Evolutionary conservation across 345 rosid genomes (phyloP).

Genomic region (Gynandropsis gynandra): DNA sequence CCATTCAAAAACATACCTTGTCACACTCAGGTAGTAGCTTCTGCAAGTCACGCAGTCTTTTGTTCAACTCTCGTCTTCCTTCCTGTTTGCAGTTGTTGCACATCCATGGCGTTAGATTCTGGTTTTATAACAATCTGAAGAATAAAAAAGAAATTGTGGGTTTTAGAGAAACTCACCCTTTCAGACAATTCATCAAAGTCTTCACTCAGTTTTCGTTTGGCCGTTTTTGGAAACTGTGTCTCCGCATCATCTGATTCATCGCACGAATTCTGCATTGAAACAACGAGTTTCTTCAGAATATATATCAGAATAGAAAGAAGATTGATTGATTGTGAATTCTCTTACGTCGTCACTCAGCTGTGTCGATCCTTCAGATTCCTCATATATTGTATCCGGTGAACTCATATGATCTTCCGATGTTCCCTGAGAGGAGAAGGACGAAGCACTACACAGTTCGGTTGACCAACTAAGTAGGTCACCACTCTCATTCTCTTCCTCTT

Average conservation of each 20-base stretch:
- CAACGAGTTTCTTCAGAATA: neutral
- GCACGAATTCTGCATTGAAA: constrained; percentile 13
- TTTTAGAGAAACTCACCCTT: constrained; percentile 18
- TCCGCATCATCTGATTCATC: constrained; percentile 21
- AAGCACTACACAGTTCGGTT: constrained; percentile 17
- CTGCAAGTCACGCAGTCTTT: constrained; percentile 57
- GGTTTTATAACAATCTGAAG: neutral
- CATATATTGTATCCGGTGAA: constrained; percentile 15
- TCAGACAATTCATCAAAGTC: constrained; percentile 30
- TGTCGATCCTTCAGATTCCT: constrained; percentile 23
- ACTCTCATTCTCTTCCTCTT: no score
- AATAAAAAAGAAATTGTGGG: no score
- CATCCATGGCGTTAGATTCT: neutral
- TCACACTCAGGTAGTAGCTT: constrained; percentile 60
- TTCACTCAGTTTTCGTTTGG: constrained; percentile 32
- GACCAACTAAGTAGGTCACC: neutral
- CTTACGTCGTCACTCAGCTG: constrained; percentile 24
- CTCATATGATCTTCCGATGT: constrained; percentile 16
- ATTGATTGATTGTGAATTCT: neutral
- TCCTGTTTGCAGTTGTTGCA: constrained; percentile 29
- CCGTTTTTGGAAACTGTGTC: constrained; percentile 21
- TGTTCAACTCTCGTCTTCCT: constrained; percentile 56
- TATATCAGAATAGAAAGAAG: constrained; percentile 2
- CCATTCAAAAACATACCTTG: constrained; percentile 33
- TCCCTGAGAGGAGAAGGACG: constrained; percentile 17